These are phyloP conservation scores for Penicillium argentinense DNA, from an alignment of 495 filamentous ascomycete genomes.

Conservation along the genomic window DNA sequence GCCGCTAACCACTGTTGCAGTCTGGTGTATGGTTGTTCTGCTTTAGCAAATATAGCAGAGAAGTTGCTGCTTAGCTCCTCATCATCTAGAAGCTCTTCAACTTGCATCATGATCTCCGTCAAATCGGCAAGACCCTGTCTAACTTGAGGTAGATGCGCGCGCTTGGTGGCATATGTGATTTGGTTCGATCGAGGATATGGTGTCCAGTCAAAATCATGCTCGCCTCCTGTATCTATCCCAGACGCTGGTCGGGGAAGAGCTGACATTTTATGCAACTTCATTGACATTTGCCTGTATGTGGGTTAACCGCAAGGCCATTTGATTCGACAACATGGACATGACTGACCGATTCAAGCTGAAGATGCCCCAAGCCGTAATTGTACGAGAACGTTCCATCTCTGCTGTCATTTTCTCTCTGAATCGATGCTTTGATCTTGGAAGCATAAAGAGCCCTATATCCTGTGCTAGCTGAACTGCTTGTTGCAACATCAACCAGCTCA, in stretches of 20 bases:
- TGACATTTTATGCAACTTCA: conserved; percentile 25
- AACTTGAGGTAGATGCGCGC: conserved; percentile 32
- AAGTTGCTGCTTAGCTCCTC: conserved; percentile 16
- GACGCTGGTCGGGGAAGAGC: conserved; percentile 22
- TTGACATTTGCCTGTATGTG: conserved; percentile 30
- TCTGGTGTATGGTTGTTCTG: conserved; percentile 20
- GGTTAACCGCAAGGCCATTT: neutral
- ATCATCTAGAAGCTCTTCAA: conserved; percentile 30
- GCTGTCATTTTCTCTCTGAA: conserved; percentile 12
- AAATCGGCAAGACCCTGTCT: conserved; percentile 25
- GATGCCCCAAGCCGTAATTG: conserved; percentile 37
- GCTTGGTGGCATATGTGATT: conserved; percentile 26
- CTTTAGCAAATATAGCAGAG: conserved; percentile 21
- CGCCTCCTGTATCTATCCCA: conserved; percentile 15
- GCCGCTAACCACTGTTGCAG: conserved; percentile 27
- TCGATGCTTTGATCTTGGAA: conserved; percentile 8
- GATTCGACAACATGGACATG: neutral
- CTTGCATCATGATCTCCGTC: conserved; percentile 24
- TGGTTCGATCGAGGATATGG: conserved; percentile 43
- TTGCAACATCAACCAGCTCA: conserved; percentile 37
- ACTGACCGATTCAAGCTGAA: conserved; percentile 36
- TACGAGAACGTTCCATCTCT: conserved; percentile 23
- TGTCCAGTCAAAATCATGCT: conserved; percentile 30
- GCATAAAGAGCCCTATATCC: conserved; percentile 31
- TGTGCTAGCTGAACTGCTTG: conserved; percentile 37